phyloP scores from a whole-genome alignment of 352 stramenopile genomes.

The Achlya hypogyna region DNA sequence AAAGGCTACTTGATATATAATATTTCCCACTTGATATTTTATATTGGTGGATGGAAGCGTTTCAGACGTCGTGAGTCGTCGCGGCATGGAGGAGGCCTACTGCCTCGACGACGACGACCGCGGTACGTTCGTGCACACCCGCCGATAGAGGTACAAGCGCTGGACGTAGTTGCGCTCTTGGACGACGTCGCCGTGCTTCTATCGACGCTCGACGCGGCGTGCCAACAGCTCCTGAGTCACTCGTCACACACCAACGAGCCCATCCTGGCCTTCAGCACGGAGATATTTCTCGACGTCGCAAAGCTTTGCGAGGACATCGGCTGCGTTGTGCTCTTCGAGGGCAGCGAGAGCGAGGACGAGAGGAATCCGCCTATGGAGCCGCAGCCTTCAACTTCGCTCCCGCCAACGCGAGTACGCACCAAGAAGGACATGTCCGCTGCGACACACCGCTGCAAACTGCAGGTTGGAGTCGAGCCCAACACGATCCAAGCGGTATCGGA shows the following conservation, averaged over 20 bases:
- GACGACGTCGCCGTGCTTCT: background rate
- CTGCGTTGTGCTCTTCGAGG: background rate
- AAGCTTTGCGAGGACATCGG: conserved; percentile 9
- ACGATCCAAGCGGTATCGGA: background rate
- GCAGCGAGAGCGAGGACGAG: background rate
- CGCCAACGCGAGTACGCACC: too few species aligned
- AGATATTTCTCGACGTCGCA: conserved; percentile 1
- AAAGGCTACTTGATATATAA: background rate
- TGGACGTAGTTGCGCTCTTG: background rate
- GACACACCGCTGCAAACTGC: too few species aligned
- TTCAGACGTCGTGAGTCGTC: background rate
- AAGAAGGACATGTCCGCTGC: too few species aligned
- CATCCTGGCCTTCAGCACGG: background rate
- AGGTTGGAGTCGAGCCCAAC: too few species aligned
- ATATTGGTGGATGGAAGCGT: background rate
- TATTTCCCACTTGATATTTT: background rate
- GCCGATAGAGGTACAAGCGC: too few species aligned
- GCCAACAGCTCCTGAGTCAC: background rate
- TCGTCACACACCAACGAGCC: background rate
- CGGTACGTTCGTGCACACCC: too few species aligned
- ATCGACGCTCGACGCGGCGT: background rate
- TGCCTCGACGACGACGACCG: too few species aligned
- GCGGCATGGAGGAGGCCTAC: background rate
- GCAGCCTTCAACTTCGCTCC: too few species aligned
- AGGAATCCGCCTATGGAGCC: background rate